These are phyloP conservation scores for Heracleum sosnowskyi DNA, from an alignment of 129 eudicot species.

Conservation along the genomic window DNA sequence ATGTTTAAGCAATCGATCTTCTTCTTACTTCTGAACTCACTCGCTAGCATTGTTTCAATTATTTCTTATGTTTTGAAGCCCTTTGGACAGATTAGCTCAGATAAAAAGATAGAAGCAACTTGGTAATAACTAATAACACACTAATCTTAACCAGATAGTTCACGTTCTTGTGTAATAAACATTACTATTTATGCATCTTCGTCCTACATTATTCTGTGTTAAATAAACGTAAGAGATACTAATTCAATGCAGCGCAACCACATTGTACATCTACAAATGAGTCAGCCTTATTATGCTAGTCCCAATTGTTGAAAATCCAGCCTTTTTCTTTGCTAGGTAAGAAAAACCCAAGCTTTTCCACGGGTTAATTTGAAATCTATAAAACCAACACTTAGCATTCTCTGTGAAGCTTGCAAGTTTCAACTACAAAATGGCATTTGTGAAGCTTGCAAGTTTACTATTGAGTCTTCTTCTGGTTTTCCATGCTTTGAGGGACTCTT, in stretches of 20 bases:
- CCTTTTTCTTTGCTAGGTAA: no score
- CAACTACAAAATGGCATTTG: constrained; percentile 20
- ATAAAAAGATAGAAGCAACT: not conserved
- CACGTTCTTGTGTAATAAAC: not conserved
- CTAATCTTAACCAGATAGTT: not conserved
- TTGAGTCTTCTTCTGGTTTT: constrained; percentile 23
- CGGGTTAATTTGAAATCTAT: no score
- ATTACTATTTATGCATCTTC: not conserved
- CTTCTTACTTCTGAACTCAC: not conserved
- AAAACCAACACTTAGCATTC: not conserved
- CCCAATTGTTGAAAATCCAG: not conserved
- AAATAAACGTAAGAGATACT: not conserved
- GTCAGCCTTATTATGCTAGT: not conserved
- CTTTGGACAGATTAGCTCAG: not conserved
- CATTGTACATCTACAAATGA: not conserved
- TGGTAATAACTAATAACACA: not conserved
- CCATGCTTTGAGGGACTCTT: constrained; percentile 26
- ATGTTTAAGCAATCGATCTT: not conserved
- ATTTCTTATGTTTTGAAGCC: no score
- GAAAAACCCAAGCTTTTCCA: no score
- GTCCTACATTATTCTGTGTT: not conserved
- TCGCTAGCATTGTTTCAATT: no score
- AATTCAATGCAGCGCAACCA: not conserved
- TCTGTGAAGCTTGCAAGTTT: constrained; percentile 15
- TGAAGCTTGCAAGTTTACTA: constrained; percentile 22